Evolutionary conservation across 805 yeast genomes (phyloP).

Genomic region (Saturnispora zaruensis): DNA sequence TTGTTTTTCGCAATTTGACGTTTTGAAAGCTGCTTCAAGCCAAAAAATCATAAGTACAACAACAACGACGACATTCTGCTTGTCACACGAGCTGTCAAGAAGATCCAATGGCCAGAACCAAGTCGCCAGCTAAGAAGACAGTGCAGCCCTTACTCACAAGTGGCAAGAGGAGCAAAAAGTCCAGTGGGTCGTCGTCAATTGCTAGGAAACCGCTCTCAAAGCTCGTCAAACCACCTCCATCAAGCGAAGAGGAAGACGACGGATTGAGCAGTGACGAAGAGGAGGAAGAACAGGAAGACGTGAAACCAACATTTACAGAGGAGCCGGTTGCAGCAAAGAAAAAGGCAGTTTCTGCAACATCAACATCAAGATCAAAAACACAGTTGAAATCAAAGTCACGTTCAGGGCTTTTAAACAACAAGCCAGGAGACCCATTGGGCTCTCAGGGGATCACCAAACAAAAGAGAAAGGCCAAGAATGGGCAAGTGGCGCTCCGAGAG

Average conservation of each 20-base stretch:
- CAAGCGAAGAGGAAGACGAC: slow-evolving; percentile 8
- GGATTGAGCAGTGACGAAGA: not conserved
- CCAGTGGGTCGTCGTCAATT: not conserved
- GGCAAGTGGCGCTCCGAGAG: slow-evolving; percentile 58
- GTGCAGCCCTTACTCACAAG: not conserved
- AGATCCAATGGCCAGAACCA: slow-evolving; percentile 1
- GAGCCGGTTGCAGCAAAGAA: not conserved
- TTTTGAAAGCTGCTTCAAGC: not conserved
- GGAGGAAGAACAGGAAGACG: not conserved
- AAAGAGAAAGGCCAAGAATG: slow-evolving; percentile 45
- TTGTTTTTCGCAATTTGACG: not conserved
- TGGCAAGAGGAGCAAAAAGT: not conserved
- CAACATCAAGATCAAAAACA: not conserved
- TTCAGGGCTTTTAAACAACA: slow-evolving; percentile 37
- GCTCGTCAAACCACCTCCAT: slow-evolving; percentile 8
- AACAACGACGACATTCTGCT: not conserved
- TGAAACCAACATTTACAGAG: not conserved
- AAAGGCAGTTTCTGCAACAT: not conserved
- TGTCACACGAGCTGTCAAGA: not conserved
- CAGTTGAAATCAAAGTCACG: not conserved
- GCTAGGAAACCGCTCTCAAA: not conserved
- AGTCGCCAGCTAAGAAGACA: slow-evolving; percentile 6
- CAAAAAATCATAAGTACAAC: not conserved
- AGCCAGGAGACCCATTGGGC: slow-evolving; percentile 44
- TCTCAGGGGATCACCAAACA: slow-evolving; percentile 19